Conservation (phyloP, 2,329 filamentous ascomycete species). For the Amauroascus verrucosus region DNA sequence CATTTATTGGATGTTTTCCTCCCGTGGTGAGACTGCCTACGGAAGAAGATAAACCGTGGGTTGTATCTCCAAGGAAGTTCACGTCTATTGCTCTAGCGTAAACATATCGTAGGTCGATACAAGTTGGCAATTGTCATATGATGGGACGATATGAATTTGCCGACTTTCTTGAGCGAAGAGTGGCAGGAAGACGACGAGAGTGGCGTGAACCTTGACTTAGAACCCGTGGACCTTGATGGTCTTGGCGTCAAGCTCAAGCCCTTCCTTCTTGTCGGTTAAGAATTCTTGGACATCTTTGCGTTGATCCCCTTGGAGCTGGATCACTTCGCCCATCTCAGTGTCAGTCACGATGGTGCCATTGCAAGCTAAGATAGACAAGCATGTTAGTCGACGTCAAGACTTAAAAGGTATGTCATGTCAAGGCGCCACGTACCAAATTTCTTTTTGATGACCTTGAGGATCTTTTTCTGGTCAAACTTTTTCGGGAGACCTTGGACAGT, state of each 20-base stretch:
- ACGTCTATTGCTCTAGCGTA: not conserved
- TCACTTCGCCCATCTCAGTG: conserved; percentile 96
- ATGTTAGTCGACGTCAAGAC: conserved; percentile 18
- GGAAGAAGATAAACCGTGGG: not conserved
- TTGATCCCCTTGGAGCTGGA: conserved; percentile 98
- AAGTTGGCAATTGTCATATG: not conserved
- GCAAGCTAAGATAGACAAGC: conserved; percentile 55
- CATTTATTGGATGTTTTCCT: conserved; percentile 14
- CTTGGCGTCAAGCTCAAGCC: conserved; percentile 87
- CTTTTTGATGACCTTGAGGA: conserved; percentile 99
- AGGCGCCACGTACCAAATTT: conserved; percentile 85
- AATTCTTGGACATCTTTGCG: conserved; percentile 98
- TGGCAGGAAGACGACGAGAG: conserved; percentile 33
- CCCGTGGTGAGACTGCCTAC: conserved; percentile 11
- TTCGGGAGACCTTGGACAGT: conserved; percentile 97
- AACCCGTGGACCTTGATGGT: conserved; percentile 70
- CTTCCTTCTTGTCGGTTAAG: conserved; percentile 89
- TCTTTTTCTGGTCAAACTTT: conserved; percentile 99
- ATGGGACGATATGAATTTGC: conserved; percentile 24
- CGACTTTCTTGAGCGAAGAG: conserved; percentile 31
- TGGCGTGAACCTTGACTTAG: conserved; percentile 36
- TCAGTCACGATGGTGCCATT: conserved; percentile 99
- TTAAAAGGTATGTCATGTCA: not conserved
- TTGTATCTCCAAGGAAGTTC: not conserved
- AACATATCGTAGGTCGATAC: not conserved